A percentile compares a stretch with the other conserved stretches of the same genome.
These are phyloP conservation scores for Jasminum sambac DNA, from an alignment of 257 asterid species.

Conservation along the genomic window DNA sequence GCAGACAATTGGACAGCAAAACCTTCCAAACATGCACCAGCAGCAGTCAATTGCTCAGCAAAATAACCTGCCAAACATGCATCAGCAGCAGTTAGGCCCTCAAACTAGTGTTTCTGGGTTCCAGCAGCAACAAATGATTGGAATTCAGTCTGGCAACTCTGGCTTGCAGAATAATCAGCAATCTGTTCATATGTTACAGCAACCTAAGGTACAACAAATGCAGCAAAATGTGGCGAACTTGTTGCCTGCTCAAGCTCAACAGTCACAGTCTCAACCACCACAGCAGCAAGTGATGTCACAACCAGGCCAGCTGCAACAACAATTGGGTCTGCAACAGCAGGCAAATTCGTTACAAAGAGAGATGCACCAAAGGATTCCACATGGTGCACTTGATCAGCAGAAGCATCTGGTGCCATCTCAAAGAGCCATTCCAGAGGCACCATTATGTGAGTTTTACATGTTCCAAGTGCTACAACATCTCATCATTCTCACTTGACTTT, in stretches of 20 bases:
- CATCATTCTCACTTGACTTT: conserved; percentile 15
- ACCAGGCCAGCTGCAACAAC: conserved; percentile 77
- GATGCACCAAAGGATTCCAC: conserved; percentile 83
- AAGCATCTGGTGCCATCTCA: conserved; percentile 78
- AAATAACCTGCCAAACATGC: conserved; percentile 65
- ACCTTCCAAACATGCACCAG: conserved; percentile 71
- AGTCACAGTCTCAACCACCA: conserved; percentile 63
- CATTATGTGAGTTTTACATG: conserved; percentile 58
- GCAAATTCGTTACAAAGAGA: conserved; percentile 63
- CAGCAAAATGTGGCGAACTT: conserved; percentile 56
- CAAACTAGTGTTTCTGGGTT: conserved; percentile 71
- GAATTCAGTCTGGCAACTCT: conserved; percentile 68
- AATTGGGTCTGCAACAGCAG: conserved; percentile 75
- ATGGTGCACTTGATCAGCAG: conserved; percentile 68
- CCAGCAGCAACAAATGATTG: conserved; percentile 83
- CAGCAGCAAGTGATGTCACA: conserved; percentile 90
- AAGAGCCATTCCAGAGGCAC: conserved; percentile 66
- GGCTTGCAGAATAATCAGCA: conserved; percentile 69
- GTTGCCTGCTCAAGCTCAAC: conserved; percentile 77
- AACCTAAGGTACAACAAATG: conserved; percentile 79
- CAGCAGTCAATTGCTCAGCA: conserved; percentile 74
- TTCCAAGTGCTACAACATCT: conserved; percentile 19
- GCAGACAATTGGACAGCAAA: conserved; percentile 65
- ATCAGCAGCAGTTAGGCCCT: conserved; percentile 70
- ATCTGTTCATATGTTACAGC: conserved; percentile 68